Percentiles rank a stretch among this genome's conserved stretches.
phyloP scores from a whole-genome alignment of 2,329 filamentous ascomycete genomes.

The Dichotomopilus funicola region DNA sequence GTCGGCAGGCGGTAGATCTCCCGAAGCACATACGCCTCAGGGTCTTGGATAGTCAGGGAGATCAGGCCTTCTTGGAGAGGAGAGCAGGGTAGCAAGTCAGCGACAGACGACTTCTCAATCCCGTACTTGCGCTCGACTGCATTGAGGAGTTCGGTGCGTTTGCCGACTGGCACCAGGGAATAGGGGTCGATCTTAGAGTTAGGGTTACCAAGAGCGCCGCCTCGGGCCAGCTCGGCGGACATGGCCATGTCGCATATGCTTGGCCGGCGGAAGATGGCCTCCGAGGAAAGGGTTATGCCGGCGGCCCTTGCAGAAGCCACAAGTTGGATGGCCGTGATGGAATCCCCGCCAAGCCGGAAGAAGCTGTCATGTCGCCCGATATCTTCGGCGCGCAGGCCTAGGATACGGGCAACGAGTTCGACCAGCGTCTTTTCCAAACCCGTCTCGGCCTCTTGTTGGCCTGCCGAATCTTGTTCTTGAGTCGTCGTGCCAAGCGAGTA shows the following conservation, averaged over 20 bases:
- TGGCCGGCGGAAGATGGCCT: constrained; percentile 18
- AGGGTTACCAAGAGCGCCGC: too few relatives aligned
- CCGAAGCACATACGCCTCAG: constrained; percentile 46
- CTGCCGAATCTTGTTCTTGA: too few relatives aligned
- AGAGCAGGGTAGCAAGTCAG: constrained; percentile 32
- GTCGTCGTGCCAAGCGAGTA: too few relatives aligned
- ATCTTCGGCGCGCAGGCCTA: constrained; percentile 1
- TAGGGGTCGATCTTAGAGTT: background rate
- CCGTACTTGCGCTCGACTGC: too few relatives aligned
- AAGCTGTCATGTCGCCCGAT: constrained; percentile 27
- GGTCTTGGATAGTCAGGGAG: constrained; percentile 43
- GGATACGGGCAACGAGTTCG: background rate
- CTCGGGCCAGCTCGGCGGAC: constrained; percentile 17
- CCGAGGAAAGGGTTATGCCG: constrained; percentile 13
- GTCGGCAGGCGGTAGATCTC: constrained; percentile 36
- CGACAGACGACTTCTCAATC: constrained; percentile 25
- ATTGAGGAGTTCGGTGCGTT: too few relatives aligned
- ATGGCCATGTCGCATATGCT: constrained; percentile 17
- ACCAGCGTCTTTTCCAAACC: background rate
- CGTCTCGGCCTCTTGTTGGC: background rate
- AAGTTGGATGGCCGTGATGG: constrained; percentile 35
- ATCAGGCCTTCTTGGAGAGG: constrained; percentile 37
- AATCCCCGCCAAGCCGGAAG: constrained; percentile 32
- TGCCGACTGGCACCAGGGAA: background rate
- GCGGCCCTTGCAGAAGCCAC: constrained; percentile 31